Percentiles rank a stretch among this genome's conserved stretches.
phyloP scores from a whole-genome alignment of 202 grass and related monocot species.

The Schoenoplectus triqueter region DNA sequence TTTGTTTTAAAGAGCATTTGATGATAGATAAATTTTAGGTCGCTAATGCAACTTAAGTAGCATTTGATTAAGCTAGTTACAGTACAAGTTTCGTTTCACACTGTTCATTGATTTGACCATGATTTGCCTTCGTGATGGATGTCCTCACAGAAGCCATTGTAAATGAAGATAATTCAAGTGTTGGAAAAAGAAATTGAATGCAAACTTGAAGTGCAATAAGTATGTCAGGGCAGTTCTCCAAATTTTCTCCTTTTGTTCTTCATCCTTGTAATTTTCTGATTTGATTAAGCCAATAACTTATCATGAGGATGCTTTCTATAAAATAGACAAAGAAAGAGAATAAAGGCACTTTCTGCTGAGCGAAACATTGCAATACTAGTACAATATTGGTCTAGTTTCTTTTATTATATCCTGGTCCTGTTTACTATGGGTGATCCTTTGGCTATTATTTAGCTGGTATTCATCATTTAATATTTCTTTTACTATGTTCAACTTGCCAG shows the following conservation, averaged over 20 bases:
- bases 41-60: neutral
- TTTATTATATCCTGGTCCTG: neutral
- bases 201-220: neutral
- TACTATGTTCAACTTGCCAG: conserved; percentile 35
- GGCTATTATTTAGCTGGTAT: neutral
- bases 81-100: neutral
- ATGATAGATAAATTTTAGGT: neutral
- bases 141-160: conserved; percentile 52
- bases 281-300: neutral
- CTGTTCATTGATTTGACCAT: neutral
- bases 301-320: neutral
- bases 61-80: neutral
- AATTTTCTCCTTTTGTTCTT: conserved; percentile 7
- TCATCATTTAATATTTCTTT: neutral
- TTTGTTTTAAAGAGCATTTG: neutral
- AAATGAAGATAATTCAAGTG: neutral
- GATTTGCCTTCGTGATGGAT: conserved; percentile 46
- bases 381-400: neutral
- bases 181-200: conserved; percentile 15
- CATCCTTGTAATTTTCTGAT: neutral
- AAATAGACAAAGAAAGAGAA: neutral
- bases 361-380: neutral
- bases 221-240: neutral
- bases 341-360: neutral
- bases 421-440: neutral